Evolutionary conservation across 1,284 basidiomycete genomes (phyloP).

Genomic region (Rhodotorula mucilaginosa): DNA sequence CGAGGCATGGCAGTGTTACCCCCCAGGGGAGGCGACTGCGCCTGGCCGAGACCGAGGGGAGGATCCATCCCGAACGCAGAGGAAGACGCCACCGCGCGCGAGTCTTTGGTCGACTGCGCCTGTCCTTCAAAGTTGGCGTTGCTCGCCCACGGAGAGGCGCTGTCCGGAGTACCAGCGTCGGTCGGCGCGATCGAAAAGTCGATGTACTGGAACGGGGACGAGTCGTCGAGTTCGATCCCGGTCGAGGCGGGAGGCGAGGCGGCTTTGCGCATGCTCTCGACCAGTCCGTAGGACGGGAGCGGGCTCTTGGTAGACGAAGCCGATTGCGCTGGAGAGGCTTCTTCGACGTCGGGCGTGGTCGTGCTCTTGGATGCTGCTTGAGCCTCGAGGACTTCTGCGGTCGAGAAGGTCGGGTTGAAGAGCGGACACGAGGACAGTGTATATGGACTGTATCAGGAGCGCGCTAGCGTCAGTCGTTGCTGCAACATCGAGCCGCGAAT

Average conservation of each 20-base stretch:
- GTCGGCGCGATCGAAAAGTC: slow-evolving; percentile 16
- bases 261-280: slow-evolving; percentile 10
- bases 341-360: neutral
- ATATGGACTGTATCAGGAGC: slow-evolving; percentile 3
- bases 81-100: neutral
- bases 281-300: neutral
- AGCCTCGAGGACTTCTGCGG: slow-evolving; percentile 1
- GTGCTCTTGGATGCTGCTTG: neutral
- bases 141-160: no score
- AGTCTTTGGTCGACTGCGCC: neutral
- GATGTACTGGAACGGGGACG: neutral
- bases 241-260: neutral
- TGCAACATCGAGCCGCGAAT: no score
- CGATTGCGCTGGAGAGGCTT: neutral
- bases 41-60: no score
- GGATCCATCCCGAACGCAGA: no score
- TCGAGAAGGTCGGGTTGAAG: slow-evolving; percentile 17
- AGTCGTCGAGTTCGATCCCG: neutral
- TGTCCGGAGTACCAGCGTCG: neutral
- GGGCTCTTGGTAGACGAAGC: neutral
- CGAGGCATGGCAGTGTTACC: no score
- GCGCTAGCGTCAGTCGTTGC: neutral
- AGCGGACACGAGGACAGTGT: slow-evolving; percentile 12
- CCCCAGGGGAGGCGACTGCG: no score
- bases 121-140: neutral